Evolutionary conservation across 768 basidiomycete genomes (phyloP), one percentile per base, ranked within the genome.

Genomic region (Clathrus columnatus): DNA sequence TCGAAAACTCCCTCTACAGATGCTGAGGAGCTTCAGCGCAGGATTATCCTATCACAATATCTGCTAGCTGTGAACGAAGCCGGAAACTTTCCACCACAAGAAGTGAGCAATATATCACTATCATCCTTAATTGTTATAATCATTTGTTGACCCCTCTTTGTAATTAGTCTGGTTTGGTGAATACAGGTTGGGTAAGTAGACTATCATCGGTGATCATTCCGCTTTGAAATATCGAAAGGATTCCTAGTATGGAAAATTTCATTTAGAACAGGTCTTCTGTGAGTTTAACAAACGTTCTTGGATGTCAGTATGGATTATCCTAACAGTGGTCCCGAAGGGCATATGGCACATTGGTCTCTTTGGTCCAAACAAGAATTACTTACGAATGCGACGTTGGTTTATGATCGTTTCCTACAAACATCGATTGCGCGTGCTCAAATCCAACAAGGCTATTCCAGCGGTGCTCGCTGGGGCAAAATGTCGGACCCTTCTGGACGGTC

Each of bases 391-490:
- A 69, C 65, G 48, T 57, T 61, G 42, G 67, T 78, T 7, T 82
- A 81, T 62, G 60, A 68, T 6, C 71, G 73, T 2, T 81, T 81
- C 64, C 73, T 82, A 21, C 57, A 65, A 11, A 69, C 69, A 30
- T 75, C 80, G 11, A 67, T 79, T 32, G 48, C 63, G 5, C 74
- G 79, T 1, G 75, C 81, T 1, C 76, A 77, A 59, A 66, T 73
- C 2, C 79, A 81, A 64, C 72, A 83, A 63, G 74, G 75, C 54
- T 81, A 72, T 70, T 54, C 69, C 10, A 61, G 70, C 7, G 81
- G 81, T n/a, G 81, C 80, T 18, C 74, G 81, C 24, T 81, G 79
- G 80, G 75, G 78, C 7, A 83, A 83, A 63, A 81, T 81, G 80
- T 80, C 78, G 7, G 80, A 82, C 58, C 81, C 81, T 0, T 70